Evolutionary conservation across 2,329 filamentous ascomycete species (phyloP), one percentile per base, ranked within the genome.

Genomic region (Colletotrichum lini): DNA sequence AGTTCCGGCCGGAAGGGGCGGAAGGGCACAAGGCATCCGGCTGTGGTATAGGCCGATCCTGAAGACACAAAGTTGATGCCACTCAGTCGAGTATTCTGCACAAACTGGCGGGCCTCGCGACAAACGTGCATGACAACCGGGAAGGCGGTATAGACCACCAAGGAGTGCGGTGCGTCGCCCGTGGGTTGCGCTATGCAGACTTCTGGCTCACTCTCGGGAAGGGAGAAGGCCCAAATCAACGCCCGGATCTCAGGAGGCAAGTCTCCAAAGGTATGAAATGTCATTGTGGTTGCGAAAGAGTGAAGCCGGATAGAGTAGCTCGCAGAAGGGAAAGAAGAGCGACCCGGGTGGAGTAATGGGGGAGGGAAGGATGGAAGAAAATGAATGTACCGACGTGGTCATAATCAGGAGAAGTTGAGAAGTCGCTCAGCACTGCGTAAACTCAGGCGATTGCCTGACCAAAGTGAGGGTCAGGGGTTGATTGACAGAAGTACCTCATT

Each of bases 41-140:
- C 12, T 26, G 21, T 35, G 10, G 18, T 42, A n/a, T 12, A 18
- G 59, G 35, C 47, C 16, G 59, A n/a, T 16, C 18, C 15, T n/a
- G 38, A 30, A 12, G 18, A 16, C 8, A 3, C 45, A 21, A 63
- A 44, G 23, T 42, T 23, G 7, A 63, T 63, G 3, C 47, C 60
- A 21, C 60, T 63, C 16, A 63, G 15, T 8, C 23, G 49, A 3
- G 63, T 42, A 12, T 59, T 40, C 45, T 52, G 53, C 18, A 63
- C 49, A 52, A 68, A 45, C 9, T 40, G 42, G 35, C 65, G 65
- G 44, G 65, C 57, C 21, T 68, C 60, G 18, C 35, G 42, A 7
- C 65, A 68, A 13, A 68, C 44, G 23, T 68, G 65, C 65, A 68
- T 68, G 8, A 64, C 16, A 3, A 26, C 60, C 18, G 65, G 65